Evolutionary conservation across 176 grass and related monocot species (phyloP).

Genomic region (Oryza officinalis): DNA sequence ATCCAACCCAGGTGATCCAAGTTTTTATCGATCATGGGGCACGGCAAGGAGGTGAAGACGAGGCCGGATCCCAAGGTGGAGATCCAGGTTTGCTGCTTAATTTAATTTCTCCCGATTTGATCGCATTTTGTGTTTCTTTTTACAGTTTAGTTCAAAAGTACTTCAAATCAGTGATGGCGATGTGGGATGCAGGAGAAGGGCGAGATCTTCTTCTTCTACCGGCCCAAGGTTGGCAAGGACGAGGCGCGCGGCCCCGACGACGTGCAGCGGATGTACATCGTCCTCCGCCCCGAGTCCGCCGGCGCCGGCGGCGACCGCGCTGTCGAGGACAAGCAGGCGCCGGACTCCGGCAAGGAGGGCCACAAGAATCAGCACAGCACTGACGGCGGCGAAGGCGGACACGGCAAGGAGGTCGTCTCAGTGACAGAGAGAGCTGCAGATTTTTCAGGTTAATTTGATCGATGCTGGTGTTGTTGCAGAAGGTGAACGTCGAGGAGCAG

Average conservation of each 20-base stretch:
- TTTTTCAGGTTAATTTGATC: not conserved
- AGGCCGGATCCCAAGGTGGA: slow-evolving; percentile 61
- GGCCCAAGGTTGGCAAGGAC: slow-evolving; percentile 77
- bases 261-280: slow-evolving; percentile 78
- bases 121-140: not conserved
- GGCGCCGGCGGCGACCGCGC: slow-evolving; percentile 31
- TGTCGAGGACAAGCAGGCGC: slow-evolving; percentile 75
- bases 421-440: not conserved
- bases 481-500: slow-evolving; percentile 71
- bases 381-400: slow-evolving; percentile 47
- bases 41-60: slow-evolving; percentile 73
- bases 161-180: not conserved
- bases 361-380: slow-evolving; percentile 17
- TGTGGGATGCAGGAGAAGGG: slow-evolving; percentile 59
- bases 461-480: slow-evolving; percentile 18
- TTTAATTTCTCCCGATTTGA: not conserved
- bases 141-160: not conserved
- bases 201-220: slow-evolving; percentile 96
- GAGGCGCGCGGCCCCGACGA: slow-evolving; percentile 61
- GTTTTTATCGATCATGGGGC: slow-evolving; percentile 50
- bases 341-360: slow-evolving; percentile 72
- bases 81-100: slow-evolving; percentile 41
- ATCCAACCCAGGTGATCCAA: no score
- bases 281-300: slow-evolving; percentile 68
- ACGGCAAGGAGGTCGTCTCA: slow-evolving; percentile 54